These are phyloP conservation scores for Paramarasmius palmivorus DNA, from an alignment of 1,284 basidiomycete species.

Conservation along the genomic window DNA sequence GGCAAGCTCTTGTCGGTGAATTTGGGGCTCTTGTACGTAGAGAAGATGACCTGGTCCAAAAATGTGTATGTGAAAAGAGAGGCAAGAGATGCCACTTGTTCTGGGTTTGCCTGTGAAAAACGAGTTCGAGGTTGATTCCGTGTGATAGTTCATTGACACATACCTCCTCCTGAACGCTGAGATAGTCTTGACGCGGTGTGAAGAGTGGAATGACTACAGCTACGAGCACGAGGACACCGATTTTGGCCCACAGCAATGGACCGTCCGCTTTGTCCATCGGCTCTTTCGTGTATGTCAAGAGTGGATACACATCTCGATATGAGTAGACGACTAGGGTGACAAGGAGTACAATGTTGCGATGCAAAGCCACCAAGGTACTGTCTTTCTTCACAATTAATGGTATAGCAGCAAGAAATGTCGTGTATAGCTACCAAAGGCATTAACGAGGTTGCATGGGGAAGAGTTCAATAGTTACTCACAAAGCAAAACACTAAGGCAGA, in stretches of 20 bases:
- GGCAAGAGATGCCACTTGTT: conserved; percentile 53
- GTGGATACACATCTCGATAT: conserved; percentile 57
- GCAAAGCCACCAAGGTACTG: background rate
- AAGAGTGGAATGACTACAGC: conserved; percentile 25
- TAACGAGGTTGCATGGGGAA: too few species aligned
- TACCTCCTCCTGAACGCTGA: conserved; percentile 27
- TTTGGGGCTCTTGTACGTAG: conserved; percentile 27
- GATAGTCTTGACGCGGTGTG: conserved; percentile 27
- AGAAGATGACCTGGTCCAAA: conserved; percentile 44
- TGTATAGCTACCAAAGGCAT: too few species aligned
- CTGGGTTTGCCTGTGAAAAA: conserved; percentile 41
- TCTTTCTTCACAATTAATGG: too few species aligned
- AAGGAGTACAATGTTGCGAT: conserved; percentile 25
- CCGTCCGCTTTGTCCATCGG: conserved; percentile 26
- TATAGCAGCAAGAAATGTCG: too few species aligned
- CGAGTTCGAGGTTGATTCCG: conserved; percentile 32
- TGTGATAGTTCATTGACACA: background rate
- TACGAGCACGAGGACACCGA: conserved; percentile 20
- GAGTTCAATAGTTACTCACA: too few species aligned
- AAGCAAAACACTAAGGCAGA: too few species aligned
- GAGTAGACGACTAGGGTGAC: conserved; percentile 37
- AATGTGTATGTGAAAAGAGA: conserved; percentile 50
- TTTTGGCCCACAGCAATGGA: conserved; percentile 27
- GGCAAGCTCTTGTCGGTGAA: conserved; percentile 36
- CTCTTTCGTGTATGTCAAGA: conserved; percentile 38